These are phyloP conservation scores for Blastobotrys buckinghamii DNA, from an alignment of 1,139 yeast species.

Conservation along the genomic window DNA sequence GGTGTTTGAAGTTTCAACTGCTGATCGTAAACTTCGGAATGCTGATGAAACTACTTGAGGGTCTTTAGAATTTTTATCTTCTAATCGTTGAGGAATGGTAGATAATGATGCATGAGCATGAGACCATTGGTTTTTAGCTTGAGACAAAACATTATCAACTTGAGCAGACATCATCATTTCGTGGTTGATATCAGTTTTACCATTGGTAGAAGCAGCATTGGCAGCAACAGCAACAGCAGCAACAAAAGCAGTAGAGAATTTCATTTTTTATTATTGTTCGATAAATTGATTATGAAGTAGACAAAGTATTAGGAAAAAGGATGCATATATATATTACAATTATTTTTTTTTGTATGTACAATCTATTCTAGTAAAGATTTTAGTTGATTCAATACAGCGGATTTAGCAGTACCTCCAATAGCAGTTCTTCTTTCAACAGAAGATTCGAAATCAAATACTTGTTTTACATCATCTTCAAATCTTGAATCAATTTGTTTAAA, in stretches of 20 bases:
- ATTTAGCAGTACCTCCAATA: constrained; percentile 92
- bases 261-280: neutral
- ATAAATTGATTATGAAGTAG: neutral
- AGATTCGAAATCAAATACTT: constrained; percentile 82
- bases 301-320: neutral
- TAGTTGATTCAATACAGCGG: constrained; percentile 79
- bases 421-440: constrained; percentile 97
- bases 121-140: constrained; percentile 1
- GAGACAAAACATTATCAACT: neutral
- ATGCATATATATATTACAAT: neutral
- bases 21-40: neutral
- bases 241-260: neutral
- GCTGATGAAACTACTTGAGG: neutral
- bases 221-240: neutral
- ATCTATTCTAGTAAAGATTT: constrained; percentile 24
- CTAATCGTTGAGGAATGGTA: neutral
- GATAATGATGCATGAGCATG: neutral
- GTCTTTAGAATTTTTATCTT: neutral
- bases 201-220: neutral
- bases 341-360: neutral
- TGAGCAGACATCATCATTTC: neutral
- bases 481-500: constrained; percentile 72
- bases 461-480: constrained; percentile 73
- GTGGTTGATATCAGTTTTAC: neutral
- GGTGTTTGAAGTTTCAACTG: constrained; percentile 11